Evolutionary conservation across 805 yeast species (phyloP).

Genomic region (Pichia manshurica): DNA sequence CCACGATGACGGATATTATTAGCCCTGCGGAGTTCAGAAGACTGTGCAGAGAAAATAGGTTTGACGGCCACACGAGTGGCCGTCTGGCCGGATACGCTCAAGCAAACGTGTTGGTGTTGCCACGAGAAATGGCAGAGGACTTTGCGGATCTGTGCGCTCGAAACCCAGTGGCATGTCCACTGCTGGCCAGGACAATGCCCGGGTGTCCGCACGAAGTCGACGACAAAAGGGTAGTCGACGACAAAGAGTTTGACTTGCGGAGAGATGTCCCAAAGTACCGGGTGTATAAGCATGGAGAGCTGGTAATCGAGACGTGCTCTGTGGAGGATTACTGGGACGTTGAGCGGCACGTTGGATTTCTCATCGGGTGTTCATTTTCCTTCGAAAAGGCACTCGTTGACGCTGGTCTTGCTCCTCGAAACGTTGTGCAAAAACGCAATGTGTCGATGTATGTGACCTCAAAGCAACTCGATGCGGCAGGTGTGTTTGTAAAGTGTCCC

Average conservation of each 20-base stretch:
- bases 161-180: slow-evolving; percentile 8
- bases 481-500: not conserved
- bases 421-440: not conserved
- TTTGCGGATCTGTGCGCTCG: slow-evolving; percentile 4
- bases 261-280: slow-evolving; percentile 4
- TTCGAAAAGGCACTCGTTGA: slow-evolving; percentile 1
- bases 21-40: slow-evolving; percentile 1
- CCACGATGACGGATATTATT: not conserved
- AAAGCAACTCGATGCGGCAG: not conserved
- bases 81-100: slow-evolving; percentile 4
- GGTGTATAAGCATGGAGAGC: not conserved
- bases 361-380: slow-evolving; percentile 9
- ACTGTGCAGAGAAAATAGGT: not conserved
- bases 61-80: slow-evolving; percentile 2
- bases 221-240: not conserved
- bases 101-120: slow-evolving; percentile 5
- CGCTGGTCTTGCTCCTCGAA: not conserved
- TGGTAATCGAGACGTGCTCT: not conserved
- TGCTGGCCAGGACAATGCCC: slow-evolving; percentile 3
- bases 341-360: slow-evolving; percentile 1
- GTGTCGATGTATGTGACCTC: slow-evolving; percentile 6
- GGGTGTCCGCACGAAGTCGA: not conserved
- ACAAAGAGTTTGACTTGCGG: slow-evolving; percentile 1
- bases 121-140: not conserved
- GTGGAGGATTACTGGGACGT: not conserved